Conservation (phyloP, 148 eudicot genomes). For the Rhododendron molle region DNA sequence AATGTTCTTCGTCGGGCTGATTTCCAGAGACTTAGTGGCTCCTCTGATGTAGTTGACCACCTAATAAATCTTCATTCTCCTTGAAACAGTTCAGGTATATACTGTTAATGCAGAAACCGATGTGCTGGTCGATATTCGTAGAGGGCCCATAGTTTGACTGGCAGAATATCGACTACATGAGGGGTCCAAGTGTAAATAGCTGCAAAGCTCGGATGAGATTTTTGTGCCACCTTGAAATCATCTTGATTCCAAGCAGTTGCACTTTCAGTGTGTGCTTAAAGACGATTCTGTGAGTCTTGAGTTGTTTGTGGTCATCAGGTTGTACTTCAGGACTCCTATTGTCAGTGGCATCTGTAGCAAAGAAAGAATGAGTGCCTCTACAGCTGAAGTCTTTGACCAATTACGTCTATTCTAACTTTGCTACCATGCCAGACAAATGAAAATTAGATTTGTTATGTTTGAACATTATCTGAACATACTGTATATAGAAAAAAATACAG, state of each 20-base stretch:
- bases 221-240: not conserved
- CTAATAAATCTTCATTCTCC: conserved; percentile 55
- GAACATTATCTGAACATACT: not conserved
- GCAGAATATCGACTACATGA: not conserved
- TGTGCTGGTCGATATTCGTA: not conserved
- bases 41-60: conserved; percentile 64
- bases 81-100: conserved; percentile 21
- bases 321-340: not conserved
- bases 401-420: not conserved
- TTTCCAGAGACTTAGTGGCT: conserved; percentile 40
- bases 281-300: not conserved
- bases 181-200: not conserved
- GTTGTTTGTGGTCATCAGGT: not conserved
- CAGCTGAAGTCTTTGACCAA: not conserved
- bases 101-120: not conserved
- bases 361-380: not conserved
- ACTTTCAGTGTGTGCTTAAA: not conserved
- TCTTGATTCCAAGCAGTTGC: not conserved
- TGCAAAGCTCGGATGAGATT: not conserved
- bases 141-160: not conserved
- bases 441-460: not conserved
- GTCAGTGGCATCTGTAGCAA: not conserved
- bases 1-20: conserved; percentile 61
- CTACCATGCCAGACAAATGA: not conserved
- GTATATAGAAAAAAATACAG: not conserved